These are phyloP conservation scores for Rhododendron kiyosumense DNA, from an alignment of 148 eudicot species.

Conservation along the genomic window DNA sequence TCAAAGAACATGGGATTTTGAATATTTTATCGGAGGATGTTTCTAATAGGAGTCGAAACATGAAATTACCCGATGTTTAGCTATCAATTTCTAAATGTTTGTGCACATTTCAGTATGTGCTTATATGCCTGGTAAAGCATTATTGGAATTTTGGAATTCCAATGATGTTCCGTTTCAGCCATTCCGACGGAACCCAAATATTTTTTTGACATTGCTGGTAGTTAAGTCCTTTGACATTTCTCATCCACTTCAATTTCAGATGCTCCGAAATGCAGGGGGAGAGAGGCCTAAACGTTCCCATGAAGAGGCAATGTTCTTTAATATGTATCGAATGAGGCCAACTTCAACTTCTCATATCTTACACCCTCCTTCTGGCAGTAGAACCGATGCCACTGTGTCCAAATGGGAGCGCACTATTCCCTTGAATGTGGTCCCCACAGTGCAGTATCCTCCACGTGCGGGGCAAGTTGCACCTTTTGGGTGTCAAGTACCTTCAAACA, in stretches of 20 bases:
- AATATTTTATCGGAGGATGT: neutral
- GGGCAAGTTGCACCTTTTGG: conserved; percentile 42
- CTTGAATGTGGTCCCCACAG: conserved; percentile 34
- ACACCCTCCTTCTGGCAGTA: conserved; percentile 33
- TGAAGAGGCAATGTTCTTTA: conserved; percentile 41
- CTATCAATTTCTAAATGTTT: neutral
- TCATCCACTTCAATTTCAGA: conserved; percentile 32
- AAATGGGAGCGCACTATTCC: conserved; percentile 47
- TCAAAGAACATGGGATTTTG: neutral
- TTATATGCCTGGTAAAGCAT: neutral
- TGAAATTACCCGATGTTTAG: neutral
- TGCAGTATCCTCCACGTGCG: conserved; percentile 42
- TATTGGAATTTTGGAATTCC: neutral
- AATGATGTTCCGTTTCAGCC: neutral
- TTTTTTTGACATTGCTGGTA: neutral
- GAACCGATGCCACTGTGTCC: conserved; percentile 32
- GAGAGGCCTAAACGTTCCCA: conserved; percentile 40
- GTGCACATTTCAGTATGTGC: neutral
- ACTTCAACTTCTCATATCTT: conserved; percentile 37
- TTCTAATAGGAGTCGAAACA: neutral
- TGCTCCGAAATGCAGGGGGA: conserved; percentile 48
- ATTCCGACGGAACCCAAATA: neutral
- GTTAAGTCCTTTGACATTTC: conserved; percentile 15
- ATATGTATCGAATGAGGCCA: conserved; percentile 38
- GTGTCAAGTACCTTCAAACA: conserved; percentile 44